A percentile compares a stretch with the other conserved stretches of the same genome.
phyloP scores from a whole-genome alignment of 768 basidiomycete species.

The Rickenella mellea region DNA sequence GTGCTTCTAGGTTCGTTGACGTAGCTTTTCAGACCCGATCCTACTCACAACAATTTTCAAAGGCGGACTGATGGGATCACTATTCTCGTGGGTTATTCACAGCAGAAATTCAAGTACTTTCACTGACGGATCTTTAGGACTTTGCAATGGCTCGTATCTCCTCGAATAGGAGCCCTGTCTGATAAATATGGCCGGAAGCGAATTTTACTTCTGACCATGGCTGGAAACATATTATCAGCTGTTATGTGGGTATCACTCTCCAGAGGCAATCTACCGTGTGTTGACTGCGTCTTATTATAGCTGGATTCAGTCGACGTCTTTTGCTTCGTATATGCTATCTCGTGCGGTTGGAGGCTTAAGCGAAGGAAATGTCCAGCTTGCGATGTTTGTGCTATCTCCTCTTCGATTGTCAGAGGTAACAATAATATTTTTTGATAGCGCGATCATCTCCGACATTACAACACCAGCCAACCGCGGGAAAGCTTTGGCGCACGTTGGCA shows the following conservation, averaged over 20 bases:
- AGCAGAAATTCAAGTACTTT: conserved; percentile 3
- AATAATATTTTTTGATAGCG: conserved; percentile 35
- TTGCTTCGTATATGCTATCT: conserved; percentile 83
- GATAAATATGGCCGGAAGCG: conserved; percentile 86
- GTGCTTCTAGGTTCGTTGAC: conserved; percentile 67
- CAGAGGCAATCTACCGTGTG: too few species aligned
- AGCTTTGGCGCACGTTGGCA: conserved; percentile 86
- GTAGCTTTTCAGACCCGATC: background rate
- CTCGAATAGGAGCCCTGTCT: conserved; percentile 72
- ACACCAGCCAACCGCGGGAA: conserved; percentile 70
- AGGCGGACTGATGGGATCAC: conserved; percentile 89
- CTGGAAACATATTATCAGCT: conserved; percentile 90
- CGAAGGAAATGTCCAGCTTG: conserved; percentile 96
- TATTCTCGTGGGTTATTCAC: conserved; percentile 64
- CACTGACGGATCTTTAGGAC: conserved; percentile 33
- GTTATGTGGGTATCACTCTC: conserved; percentile 49
- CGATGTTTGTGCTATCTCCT: conserved; percentile 54
- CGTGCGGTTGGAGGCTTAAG: conserved; percentile 87
- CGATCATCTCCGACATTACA: conserved; percentile 89
- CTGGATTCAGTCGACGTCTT: conserved; percentile 86
- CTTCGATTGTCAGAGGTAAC: background rate
- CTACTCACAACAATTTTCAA: conserved; percentile 1
- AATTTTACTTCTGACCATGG: conserved; percentile 79
- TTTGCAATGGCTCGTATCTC: conserved; percentile 77
- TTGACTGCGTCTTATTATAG: conserved; percentile 39